These are phyloP conservation scores for Microdochium nivale DNA, from an alignment of 2,329 filamentous ascomycete genomes.

Conservation along the genomic window DNA sequence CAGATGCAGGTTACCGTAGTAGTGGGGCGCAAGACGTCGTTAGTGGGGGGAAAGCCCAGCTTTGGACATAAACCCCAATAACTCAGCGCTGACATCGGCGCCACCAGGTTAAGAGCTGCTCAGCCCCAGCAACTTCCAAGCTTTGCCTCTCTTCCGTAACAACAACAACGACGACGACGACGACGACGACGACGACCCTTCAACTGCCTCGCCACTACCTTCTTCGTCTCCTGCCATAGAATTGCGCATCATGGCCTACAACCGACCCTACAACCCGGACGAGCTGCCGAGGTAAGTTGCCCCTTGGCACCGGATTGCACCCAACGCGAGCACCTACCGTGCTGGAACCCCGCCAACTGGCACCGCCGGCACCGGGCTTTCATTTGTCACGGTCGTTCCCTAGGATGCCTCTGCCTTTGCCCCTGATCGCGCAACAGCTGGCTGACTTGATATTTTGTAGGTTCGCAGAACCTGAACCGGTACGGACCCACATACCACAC, in stretches of 20 bases:
- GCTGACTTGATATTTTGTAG: constrained; percentile 17
- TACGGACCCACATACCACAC: constrained; percentile 14
- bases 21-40: no score
- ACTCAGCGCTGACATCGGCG: no score
- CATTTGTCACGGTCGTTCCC: not conserved
- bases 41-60: no score
- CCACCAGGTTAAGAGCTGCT: no score
- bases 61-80: no score
- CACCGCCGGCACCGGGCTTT: not conserved
- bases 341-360: not conserved
- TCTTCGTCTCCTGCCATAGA: constrained; percentile 4
- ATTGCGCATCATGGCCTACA: constrained; percentile 74
- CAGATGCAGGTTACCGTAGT: no score
- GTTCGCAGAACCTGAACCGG: constrained; percentile 42
- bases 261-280: constrained; percentile 86
- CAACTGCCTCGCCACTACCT: no score
- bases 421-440: not conserved
- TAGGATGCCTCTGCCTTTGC: not conserved
- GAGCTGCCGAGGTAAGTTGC: constrained; percentile 75
- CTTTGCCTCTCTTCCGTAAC: no score
- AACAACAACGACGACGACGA: no score
- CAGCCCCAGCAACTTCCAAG: no score
- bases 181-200: no score
- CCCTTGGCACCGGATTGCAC: constrained; percentile 10
- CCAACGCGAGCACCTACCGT: not conserved